These are phyloP conservation scores for Chrysanthemum seticuspe DNA, from an alignment of 129 eudicot genomes.

Conservation along the genomic window DNA sequence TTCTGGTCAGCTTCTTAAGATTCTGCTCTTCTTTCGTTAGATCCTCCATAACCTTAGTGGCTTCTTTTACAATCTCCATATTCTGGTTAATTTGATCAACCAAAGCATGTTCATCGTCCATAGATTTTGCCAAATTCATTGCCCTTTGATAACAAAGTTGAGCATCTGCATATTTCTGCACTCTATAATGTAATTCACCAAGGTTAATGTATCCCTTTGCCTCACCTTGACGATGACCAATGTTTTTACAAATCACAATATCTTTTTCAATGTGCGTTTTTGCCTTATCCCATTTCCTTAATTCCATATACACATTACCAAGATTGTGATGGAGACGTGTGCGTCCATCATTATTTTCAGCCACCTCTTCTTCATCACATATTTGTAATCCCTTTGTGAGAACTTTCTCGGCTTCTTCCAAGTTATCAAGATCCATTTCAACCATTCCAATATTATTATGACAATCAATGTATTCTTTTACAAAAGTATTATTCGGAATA, in stretches of 20 bases:
- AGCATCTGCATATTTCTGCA: slow-evolving; percentile 74
- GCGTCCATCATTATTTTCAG: slow-evolving; percentile 71
- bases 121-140: slow-evolving; percentile 64
- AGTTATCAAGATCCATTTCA: slow-evolving; percentile 91
- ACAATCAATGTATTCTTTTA: slow-evolving; percentile 86
- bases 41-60: slow-evolving; percentile 63
- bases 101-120: slow-evolving; percentile 90
- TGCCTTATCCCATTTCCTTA: slow-evolving; percentile 82
- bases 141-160: slow-evolving; percentile 71
- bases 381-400: slow-evolving; percentile 68
- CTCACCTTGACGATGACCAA: slow-evolving; percentile 85
- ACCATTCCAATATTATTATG: slow-evolving; percentile 94
- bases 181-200: slow-evolving; percentile 73
- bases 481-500: slow-evolving; percentile 36
- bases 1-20: slow-evolving; percentile 71
- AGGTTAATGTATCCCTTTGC: slow-evolving; percentile 93
- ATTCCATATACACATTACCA: slow-evolving; percentile 74
- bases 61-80: slow-evolving; percentile 55
- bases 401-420: slow-evolving; percentile 69
- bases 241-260: slow-evolving; percentile 62
- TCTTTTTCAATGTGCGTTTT: slow-evolving; percentile 70
- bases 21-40: slow-evolving; percentile 72
- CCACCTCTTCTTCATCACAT: slow-evolving; percentile 90
- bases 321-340: slow-evolving; percentile 92
- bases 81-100: slow-evolving; percentile 61